Evolutionary conservation across 2,329 filamentous ascomycete species (phyloP), one percentile per base, ranked within the genome.

Genomic region (Penicillium brasilianum): DNA sequence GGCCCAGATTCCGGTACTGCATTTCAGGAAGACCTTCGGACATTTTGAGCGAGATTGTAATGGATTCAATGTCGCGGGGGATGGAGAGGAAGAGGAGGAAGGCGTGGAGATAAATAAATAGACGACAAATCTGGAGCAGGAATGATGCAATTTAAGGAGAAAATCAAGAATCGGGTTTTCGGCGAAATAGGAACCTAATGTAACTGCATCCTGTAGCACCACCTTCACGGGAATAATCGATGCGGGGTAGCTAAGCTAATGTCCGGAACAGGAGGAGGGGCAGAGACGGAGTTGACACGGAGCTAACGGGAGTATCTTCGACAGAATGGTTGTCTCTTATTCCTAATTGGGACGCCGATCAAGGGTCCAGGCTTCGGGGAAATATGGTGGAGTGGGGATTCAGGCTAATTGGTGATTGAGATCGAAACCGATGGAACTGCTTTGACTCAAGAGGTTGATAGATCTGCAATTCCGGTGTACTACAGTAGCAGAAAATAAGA

Each of bases 1-100:
- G 85, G 70, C 90, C 90, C 8, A 92, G 83, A 77, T 87, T 87
- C 67, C 89, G 87, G 77, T 91, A 91, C 70, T 88, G 65, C 68
- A 70, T 70, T 65, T 69, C 65, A 49, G 68, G 68, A 32, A 69
- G 66, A 28, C 60, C 8, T 7, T 70, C 61, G 10, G 68, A 48
- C 68, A 69, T 70, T 41, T n/a, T 63, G 48, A 54, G 3, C 13
- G 51, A 30, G 13, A 43, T 55, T 55, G 18, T 5, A 2, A 10
- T 20, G 11, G 37, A 22, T 32, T n/a, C 4, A 18, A 25, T 16
- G 13, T 18, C 43, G 39, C 25, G 7, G 50, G 37, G n/a, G 41
- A 32, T 28, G 25, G 6, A 3, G 25, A 18, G 57, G 28, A 46
- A 28, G 25, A 46, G 30, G 48, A 18, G 9, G 50, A 8, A 14